These are phyloP conservation scores for Xylariaceae sp. DNA, from an alignment of 2,329 filamentous ascomycete genomes.

Conservation along the genomic window DNA sequence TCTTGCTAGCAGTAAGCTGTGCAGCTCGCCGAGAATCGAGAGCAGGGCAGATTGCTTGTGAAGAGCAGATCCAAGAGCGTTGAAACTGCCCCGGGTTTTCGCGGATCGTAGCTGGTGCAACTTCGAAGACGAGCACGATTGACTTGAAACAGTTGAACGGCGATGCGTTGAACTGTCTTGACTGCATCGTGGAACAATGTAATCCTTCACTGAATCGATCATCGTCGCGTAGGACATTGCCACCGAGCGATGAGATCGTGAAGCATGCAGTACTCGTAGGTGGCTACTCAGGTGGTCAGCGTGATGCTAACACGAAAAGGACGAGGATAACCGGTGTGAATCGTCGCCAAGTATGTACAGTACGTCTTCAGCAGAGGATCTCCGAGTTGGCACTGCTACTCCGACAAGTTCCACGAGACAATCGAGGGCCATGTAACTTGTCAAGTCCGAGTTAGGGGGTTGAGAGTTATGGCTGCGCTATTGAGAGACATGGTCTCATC, in stretches of 20 bases:
- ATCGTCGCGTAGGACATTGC: not conserved
- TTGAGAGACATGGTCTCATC: not conserved
- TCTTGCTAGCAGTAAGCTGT: not conserved
- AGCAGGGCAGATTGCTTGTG: not conserved
- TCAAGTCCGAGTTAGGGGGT: not conserved
- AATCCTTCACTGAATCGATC: not conserved
- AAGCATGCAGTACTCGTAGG: not conserved
- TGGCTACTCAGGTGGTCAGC: not conserved
- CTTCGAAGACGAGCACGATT: not conserved
- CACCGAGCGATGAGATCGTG: not conserved
- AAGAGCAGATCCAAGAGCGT: not conserved
- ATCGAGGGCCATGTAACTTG: no score
- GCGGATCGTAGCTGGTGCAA: not conserved
- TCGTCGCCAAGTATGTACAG: not conserved
- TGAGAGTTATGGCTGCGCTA: not conserved
- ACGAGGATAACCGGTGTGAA: not conserved
- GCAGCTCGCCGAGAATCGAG: not conserved
- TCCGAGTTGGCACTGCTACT: not conserved
- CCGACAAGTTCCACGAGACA: not conserved
- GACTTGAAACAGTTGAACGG: not conserved
- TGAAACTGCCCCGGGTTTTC: not conserved
- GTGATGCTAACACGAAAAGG: not conserved
- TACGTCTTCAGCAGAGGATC: not conserved
- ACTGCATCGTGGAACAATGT: not conserved
- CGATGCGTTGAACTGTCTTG: not conserved